Base-by-base conservation (phyloP, 495 filamentous ascomycete species). In the Daldinia loculata region DNA sequence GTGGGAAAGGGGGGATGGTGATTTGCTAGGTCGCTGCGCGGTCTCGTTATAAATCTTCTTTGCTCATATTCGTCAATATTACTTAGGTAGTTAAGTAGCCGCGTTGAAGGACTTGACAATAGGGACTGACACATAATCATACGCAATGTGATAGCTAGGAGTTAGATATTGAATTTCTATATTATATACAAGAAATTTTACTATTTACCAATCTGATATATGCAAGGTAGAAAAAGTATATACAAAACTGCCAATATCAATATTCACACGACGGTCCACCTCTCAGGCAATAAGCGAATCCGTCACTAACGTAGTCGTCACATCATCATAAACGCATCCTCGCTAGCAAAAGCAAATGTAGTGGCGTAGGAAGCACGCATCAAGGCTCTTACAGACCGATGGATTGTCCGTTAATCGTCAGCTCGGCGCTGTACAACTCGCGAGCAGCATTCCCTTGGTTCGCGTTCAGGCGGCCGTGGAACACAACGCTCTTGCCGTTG, bases 401-500 rank as follows among this genome's bases (percentile, higher is more conserved):
- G 1, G 68, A 72, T 17, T 30, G 66, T 14, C 74, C 75, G 30
- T 52, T 76, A n/a, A 77, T 67, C 0, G 73, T 74, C 67, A 77
- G 45, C 63, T 67, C 56, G 1, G 70, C 75, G 39, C 70, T 72
- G 34, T 72, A 77, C 30, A 77, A n/a, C 53, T 72, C 61, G 7
- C 75, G 68, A 3, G 34, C 29, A 0, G 34, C 75, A 24, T 36
- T 32, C 0, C 70, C 70, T 50, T 70, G 38, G 43, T 72, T 71
- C 0, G 75, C 14, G 9, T 60, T 27, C 43, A 69, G n/a, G 0
- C 75, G 73, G 66, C 75, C 76, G 30, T 77, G 76, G 71, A 77
- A 77, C 0, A 76, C 66, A 8, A 76, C 76, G 6, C 17, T 70
- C 5, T 17, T 50, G 26, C 76, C 76, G 30, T 76, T 76, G 15